phyloP scores from a whole-genome alignment of 1,284 basidiomycete genomes.

The Sphagnurus paluster region DNA sequence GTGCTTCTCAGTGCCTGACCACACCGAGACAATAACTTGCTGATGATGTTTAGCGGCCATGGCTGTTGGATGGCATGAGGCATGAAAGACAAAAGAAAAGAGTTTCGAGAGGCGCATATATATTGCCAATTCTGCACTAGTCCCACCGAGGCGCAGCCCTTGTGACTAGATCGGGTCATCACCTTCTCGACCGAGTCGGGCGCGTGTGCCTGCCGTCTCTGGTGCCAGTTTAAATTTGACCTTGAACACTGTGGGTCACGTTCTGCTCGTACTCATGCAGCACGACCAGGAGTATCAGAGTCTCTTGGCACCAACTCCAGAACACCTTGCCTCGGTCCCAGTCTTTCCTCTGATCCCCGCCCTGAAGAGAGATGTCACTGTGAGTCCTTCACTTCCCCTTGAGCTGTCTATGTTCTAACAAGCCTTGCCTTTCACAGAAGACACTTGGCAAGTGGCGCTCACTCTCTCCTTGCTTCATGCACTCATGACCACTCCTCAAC shows the following conservation, averaged over 20 bases:
- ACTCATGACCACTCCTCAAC: constrained; percentile 19
- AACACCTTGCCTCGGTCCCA: constrained; percentile 57
- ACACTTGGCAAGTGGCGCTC: constrained; percentile 44
- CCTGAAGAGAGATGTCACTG: constrained; percentile 67
- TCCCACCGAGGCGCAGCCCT: constrained; percentile 5
- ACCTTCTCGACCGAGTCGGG: background rate
- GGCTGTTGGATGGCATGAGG: constrained; percentile 3
- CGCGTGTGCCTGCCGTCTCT: too few relatives aligned
- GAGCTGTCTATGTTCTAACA: constrained; percentile 14
- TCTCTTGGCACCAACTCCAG: constrained; percentile 56
- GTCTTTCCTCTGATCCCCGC: constrained; percentile 77
- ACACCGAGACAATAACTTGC: constrained; percentile 25
- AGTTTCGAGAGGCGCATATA: constrained; percentile 2
- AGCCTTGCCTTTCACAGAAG: constrained; percentile 39
- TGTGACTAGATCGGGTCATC: background rate
- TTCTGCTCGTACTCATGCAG: too few relatives aligned
- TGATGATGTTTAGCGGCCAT: background rate
- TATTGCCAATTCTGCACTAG: constrained; percentile 5
- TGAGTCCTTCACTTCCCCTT: constrained; percentile 35
- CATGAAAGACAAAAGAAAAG: constrained; percentile 18
- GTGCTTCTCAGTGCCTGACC: constrained; percentile 14
- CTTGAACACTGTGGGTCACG: background rate
- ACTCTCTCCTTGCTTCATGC: constrained; percentile 6
- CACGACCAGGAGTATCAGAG: constrained; percentile 47
- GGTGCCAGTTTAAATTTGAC: background rate